These are phyloP conservation scores for Arachnopeziza araneosa DNA, from an alignment of 2,329 filamentous ascomycete genomes.

Conservation along the genomic window DNA sequence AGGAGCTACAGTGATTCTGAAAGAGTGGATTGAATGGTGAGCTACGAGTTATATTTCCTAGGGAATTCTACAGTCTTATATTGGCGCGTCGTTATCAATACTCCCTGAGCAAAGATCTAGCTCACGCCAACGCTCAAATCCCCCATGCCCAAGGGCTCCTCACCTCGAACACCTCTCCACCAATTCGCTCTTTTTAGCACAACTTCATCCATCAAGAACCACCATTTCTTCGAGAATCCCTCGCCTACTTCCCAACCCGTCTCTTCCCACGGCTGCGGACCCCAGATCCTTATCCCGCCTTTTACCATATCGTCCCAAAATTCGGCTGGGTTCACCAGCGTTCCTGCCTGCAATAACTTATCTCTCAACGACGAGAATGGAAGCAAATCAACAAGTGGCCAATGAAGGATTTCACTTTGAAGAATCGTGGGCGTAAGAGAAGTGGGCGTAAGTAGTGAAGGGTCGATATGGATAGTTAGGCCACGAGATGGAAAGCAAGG, in stretches of 20 bases:
- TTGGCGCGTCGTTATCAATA: not conserved
- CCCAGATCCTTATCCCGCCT: conserved; percentile 27
- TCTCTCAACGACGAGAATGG: conserved; percentile 31
- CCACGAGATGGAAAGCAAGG: conserved; percentile 1
- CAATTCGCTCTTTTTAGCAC: conserved; percentile 21
- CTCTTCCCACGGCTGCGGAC: conserved; percentile 27
- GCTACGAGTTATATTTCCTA: not conserved
- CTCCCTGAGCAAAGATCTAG: not conserved
- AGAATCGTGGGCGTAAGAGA: conserved; percentile 26
- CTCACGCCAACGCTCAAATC: not conserved
- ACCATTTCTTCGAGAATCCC: conserved; percentile 26
- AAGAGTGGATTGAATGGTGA: not conserved
- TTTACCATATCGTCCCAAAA: conserved; percentile 18
- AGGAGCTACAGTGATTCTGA: not conserved
- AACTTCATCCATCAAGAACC: conserved; percentile 26
- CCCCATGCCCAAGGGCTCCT: conserved; percentile 5
- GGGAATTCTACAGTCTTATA: no score
- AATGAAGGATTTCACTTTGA: conserved; percentile 28
- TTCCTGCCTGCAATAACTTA: conserved; percentile 15
- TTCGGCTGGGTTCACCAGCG: conserved; percentile 3
- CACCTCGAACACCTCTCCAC: conserved; percentile 26
- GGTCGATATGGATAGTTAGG: conserved; percentile 5
- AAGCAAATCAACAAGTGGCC: conserved; percentile 34
- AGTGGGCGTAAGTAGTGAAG: conserved; percentile 5
- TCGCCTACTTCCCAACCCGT: conserved; percentile 27